These are phyloP conservation scores for Davidsoniella australis DNA, from an alignment of 2,329 filamentous ascomycete genomes.

Conservation along the genomic window DNA sequence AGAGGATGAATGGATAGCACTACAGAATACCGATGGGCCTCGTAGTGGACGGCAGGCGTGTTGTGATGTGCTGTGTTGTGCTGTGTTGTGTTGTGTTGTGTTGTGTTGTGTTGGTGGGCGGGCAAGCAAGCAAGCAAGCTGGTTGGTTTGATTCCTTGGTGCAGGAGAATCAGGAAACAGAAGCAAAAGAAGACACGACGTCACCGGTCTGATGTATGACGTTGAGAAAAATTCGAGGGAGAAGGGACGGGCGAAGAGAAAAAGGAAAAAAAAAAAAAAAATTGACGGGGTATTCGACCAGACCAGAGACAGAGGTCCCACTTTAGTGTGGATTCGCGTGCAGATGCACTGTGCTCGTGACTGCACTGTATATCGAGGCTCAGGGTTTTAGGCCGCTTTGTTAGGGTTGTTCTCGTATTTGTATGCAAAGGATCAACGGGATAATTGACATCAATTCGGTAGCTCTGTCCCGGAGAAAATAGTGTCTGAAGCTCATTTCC, in stretches of 20 bases:
- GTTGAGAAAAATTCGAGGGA: slow-evolving; percentile 13
- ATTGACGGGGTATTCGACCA: slow-evolving; percentile 8
- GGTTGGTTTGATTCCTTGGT: no score
- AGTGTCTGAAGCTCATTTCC: no score
- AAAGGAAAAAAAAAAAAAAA: slow-evolving; percentile 8
- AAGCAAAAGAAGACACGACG: slow-evolving; percentile 12
- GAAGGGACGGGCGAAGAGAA: slow-evolving; percentile 10
- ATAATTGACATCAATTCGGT: neutral
- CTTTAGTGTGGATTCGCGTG: neutral
- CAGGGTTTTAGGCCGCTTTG: neutral
- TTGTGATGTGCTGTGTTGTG: neutral
- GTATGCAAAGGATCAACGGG: neutral
- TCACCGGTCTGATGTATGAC: slow-evolving; percentile 13
- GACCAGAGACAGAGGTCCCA: slow-evolving; percentile 7
- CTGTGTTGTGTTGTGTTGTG: neutral
- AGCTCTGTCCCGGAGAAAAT: no score
- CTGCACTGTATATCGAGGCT: neutral
- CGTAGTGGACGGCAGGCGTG: neutral
- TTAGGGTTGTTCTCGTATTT: neutral
- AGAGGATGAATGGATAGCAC: no score
- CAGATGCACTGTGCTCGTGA: neutral
- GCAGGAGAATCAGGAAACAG: slow-evolving; percentile 3
- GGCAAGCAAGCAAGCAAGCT: no score
- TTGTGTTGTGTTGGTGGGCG: neutral
- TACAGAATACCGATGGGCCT: neutral